Percentiles rank a stretch among this genome's conserved stretches.
Conservation (phyloP, 2,329 filamentous ascomycete genomes). For the Calonectria pauciramosa region DNA sequence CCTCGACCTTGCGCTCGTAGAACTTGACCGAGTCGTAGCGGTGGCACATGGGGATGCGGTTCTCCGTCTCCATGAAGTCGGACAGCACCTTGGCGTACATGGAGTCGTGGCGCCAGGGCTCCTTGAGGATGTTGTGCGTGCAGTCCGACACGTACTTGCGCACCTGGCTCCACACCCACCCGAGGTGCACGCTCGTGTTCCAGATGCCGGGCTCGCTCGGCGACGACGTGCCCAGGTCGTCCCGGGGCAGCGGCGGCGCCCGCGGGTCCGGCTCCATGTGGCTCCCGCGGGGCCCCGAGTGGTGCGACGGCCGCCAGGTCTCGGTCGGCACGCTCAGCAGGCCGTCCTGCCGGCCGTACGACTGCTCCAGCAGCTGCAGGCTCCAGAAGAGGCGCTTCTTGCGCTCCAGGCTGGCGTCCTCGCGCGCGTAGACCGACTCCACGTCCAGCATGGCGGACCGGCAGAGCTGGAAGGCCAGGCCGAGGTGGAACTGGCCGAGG, state of each 20-base stretch:
- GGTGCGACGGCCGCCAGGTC: conserved; percentile 54
- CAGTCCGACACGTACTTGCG: conserved; percentile 63
- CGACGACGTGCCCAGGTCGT: conserved; percentile 58
- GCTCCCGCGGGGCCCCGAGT: conserved; percentile 37
- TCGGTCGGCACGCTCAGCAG: conserved; percentile 58
- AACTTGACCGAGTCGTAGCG: conserved; percentile 67
- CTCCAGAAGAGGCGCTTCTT: conserved; percentile 67
- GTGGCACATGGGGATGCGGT: conserved; percentile 62
- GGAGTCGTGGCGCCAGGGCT: conserved; percentile 66
- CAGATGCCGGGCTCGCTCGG: conserved; percentile 62
- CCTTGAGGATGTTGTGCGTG: conserved; percentile 60
- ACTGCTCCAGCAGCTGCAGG: conserved; percentile 63
- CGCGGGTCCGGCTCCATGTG: conserved; percentile 48
- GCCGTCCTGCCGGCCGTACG: conserved; percentile 62
- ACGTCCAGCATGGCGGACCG: conserved; percentile 64
- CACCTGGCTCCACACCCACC: conserved; percentile 65
- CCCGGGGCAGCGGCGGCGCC: conserved; percentile 58
- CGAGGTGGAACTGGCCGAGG: conserved; percentile 64
- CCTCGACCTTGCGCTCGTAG: conserved; percentile 62
- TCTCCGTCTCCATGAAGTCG: conserved; percentile 66
- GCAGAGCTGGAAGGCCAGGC: conserved; percentile 64
- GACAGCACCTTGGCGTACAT: conserved; percentile 64
- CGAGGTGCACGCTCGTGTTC: conserved; percentile 63
- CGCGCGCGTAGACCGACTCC: conserved; percentile 53
- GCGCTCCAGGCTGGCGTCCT: conserved; percentile 55